These are phyloP conservation scores for Ophiorrhiza pumila DNA, from an alignment of 257 asterid genomes.

Conservation along the genomic window DNA sequence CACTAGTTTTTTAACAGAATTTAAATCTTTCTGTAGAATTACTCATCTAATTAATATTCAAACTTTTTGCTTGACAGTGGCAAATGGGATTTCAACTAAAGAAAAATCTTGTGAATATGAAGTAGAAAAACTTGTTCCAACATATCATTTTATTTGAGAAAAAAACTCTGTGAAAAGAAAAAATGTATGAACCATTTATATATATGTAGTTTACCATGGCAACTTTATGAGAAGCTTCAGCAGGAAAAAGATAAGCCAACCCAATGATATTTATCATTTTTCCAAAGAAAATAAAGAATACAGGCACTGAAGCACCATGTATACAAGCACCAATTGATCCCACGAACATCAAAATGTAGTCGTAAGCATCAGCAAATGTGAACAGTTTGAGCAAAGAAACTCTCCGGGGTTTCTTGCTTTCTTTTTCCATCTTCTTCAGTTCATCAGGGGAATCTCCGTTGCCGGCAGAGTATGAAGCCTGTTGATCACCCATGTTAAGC, in stretches of 20 bases:
- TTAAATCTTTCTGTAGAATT: too few species aligned
- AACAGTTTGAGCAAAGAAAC: conserved; percentile 59
- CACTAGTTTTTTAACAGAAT: too few species aligned
- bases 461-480: conserved; percentile 13
- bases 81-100: background rate
- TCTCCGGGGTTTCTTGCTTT: conserved; percentile 12
- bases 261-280: conserved; percentile 83
- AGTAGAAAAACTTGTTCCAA: background rate
- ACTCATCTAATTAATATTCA: too few species aligned
- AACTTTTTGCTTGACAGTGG: too few species aligned
- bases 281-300: conserved; percentile 93
- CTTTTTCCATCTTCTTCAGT: background rate
- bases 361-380: conserved; percentile 69
- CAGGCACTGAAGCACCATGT: conserved; percentile 96
- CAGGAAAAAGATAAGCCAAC: conserved; percentile 78
- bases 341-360: conserved; percentile 61
- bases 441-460: conserved; percentile 15
- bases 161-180: background rate
- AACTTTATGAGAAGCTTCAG: conserved; percentile 73
- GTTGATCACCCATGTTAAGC: conserved; percentile 16
- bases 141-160: background rate
- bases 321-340: conserved; percentile 85
- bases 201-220: conserved; percentile 70
- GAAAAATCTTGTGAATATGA: background rate
- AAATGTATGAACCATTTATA: background rate